Evolutionary conservation across 2,329 filamentous ascomycete genomes (phyloP).

Genomic region (Pseudogymnoascus sp.): DNA sequence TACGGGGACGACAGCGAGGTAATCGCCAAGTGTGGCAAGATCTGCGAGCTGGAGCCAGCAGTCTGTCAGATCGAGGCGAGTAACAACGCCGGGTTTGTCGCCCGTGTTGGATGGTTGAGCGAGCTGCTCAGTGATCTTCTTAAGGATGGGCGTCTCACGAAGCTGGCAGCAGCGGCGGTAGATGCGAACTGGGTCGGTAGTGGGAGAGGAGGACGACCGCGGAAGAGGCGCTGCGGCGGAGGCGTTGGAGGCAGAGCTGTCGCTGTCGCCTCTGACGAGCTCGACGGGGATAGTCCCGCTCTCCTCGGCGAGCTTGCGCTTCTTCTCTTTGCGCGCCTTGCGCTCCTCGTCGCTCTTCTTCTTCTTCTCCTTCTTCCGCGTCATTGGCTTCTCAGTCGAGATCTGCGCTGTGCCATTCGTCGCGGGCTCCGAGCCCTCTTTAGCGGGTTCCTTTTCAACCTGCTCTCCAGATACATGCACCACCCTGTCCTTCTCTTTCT

Average conservation of each 20-base stretch:
- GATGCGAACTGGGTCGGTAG: slow-evolving; percentile 83
- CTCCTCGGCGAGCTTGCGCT: slow-evolving; percentile 72
- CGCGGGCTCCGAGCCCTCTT: slow-evolving; percentile 24
- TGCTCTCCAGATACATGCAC: slow-evolving; percentile 36
- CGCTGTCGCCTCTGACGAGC: slow-evolving; percentile 59
- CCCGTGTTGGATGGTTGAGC: slow-evolving; percentile 57
- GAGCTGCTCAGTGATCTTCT: slow-evolving; percentile 85
- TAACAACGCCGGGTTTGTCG: slow-evolving; percentile 64
- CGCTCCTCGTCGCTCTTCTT: slow-evolving; percentile 89
- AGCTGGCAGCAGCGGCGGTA: slow-evolving; percentile 93
- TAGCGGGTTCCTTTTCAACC: slow-evolving; percentile 33
- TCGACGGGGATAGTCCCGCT: slow-evolving; percentile 84
- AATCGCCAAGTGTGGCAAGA: slow-evolving; percentile 81
- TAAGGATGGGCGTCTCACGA: slow-evolving; percentile 83
- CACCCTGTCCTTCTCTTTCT: slow-evolving; percentile 41
- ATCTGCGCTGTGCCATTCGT: slow-evolving; percentile 17
- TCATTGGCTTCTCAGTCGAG: slow-evolving; percentile 31
- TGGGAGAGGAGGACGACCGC: slow-evolving; percentile 59
- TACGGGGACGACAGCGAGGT: slow-evolving; percentile 85
- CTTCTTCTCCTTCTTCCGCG: slow-evolving; percentile 88
- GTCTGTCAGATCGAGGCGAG: slow-evolving; percentile 73
- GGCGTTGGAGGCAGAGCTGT: slow-evolving; percentile 36
- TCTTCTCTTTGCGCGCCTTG: slow-evolving; percentile 86
- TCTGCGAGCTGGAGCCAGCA: slow-evolving; percentile 79
- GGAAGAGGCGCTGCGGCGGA: slow-evolving; percentile 28